phyloP scores from a whole-genome alignment of 495 filamentous ascomycete species.

The Copromyces sp. region DNA sequence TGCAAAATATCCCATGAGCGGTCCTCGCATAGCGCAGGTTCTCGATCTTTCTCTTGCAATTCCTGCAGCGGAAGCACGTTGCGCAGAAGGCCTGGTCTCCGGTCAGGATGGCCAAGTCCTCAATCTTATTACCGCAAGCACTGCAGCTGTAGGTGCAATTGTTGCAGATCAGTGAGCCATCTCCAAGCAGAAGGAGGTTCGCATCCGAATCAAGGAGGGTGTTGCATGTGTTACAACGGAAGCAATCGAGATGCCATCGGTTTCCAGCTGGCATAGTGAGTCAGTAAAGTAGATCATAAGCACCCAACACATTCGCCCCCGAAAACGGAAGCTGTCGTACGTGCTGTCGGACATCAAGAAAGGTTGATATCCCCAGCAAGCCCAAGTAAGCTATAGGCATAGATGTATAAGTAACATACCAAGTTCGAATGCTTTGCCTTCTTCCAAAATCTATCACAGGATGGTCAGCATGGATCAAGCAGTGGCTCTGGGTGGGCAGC shows the following conservation, averaged over 20 bases:
- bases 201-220: conserved; percentile 97
- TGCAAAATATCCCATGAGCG: conserved; percentile 98
- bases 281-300: not conserved
- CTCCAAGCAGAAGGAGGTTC: conserved; percentile 91
- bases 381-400: not conserved
- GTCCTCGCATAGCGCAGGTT: conserved; percentile 96
- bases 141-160: conserved; percentile 99
- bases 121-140: conserved; percentile 94
- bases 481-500: conserved; percentile 4
- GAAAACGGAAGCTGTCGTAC: not conserved
- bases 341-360: not conserved
- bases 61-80: conserved; percentile 92
- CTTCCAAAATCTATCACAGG: conserved; percentile 67
- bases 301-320: not conserved
- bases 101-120: conserved; percentile 94
- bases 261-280: conserved; percentile 66
- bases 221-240: conserved; percentile 92
- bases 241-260: conserved; percentile 99
- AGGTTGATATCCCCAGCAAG: not conserved
- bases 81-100: conserved; percentile 99
- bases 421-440: conserved; percentile 96
- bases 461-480: conserved; percentile 1
- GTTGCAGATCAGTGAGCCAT: conserved; percentile 97
- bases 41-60: conserved; percentile 97
- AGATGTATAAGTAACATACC: conserved; percentile 47